Evolutionary conservation across 140 eudicot species (phyloP).

Genomic region (Bidens hawaiensis): DNA sequence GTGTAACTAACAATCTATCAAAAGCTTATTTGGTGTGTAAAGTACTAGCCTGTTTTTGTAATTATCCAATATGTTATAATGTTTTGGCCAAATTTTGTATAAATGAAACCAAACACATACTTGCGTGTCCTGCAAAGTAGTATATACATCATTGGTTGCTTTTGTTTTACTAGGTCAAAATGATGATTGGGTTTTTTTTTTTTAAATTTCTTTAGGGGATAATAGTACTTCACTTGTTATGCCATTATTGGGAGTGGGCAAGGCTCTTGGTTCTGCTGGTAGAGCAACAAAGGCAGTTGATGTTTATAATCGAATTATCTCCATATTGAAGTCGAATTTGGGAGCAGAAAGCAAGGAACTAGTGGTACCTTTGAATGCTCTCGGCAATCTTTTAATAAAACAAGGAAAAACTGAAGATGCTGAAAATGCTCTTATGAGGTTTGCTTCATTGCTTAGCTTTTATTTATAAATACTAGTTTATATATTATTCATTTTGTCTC

Average conservation of each 20-base stretch:
- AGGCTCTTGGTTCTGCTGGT: constrained; percentile 54
- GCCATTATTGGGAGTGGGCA: constrained; percentile 79
- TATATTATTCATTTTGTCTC: constrained; percentile 7
- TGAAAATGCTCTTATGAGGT: constrained; percentile 61
- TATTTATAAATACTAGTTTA: constrained; percentile 1
- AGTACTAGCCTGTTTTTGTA: not conserved
- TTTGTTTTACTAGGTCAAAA: not conserved
- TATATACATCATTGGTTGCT: not conserved
- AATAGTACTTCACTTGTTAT: constrained; percentile 50
- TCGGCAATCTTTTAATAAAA: constrained; percentile 63
- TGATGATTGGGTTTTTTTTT: not conserved
- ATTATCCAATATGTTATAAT: not conserved
- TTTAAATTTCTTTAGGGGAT: constrained; percentile 41
- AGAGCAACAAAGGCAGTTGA: constrained; percentile 62
- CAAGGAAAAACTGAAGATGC: constrained; percentile 73
- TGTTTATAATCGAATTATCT: constrained; percentile 51
- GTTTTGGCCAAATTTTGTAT: not conserved
- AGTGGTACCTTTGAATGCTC: constrained; percentile 61
- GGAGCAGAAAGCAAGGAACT: constrained; percentile 55
- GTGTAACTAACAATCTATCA: not conserved
- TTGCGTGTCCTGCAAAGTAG: no score
- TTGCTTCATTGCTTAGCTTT: not conserved
- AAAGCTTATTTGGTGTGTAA: no score
- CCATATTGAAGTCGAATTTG: constrained; percentile 44
- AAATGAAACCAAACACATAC: no score